Evolutionary conservation across 352 stramenopile species (phyloP), one percentile per base, ranked within the genome.

Genomic region (Thalassiosira oceanica): DNA sequence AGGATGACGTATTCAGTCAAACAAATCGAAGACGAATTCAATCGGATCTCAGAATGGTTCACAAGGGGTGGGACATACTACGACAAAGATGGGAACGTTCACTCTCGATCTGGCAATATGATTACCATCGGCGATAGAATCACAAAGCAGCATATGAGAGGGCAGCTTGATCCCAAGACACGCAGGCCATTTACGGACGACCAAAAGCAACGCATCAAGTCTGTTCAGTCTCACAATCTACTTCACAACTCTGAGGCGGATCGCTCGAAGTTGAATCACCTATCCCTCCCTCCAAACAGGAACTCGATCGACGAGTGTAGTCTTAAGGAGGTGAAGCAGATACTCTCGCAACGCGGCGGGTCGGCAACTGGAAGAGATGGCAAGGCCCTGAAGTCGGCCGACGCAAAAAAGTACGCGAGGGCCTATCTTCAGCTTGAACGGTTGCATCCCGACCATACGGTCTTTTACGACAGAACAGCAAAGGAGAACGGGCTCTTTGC

Each of bases 191-290:
- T 33, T 2, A 54, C 46, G 2, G 5, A 8, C 15, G 23, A 39
- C 1, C 20, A 70, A n/a, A 4, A 43, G 11, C 28, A 26, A 24
- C 2, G 1, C 41, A 35, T 70, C 23, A 24, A 70, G 15, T 29
- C 21, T 5, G 20, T 63, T 2, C 2, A 45, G 11, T 3, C 33
- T 15, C 50, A 71, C 41, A 71, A 71, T 51, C 27, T 65, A 1
- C 35, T 65, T 4, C 61, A 71, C 26, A 65, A 71, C 28, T 65
- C 61, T 20, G 20, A 20, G 2, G 46, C 27, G 18, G 24, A 20
- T 5, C 26, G 2, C 1, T 26, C 31, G 1, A 44, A 63, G 15
- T 29, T 65, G 8, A n/a, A 29, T n/a, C 20, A 35, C 3, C 13
- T 45, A 7, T 58, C 42, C 11, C 27, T 71, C n/a, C 61, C 61